Percentiles rank a stretch among this genome's conserved stretches.
Conservation (phyloP, 768 basidiomycete genomes). For the Ramaria sp. region DNA sequence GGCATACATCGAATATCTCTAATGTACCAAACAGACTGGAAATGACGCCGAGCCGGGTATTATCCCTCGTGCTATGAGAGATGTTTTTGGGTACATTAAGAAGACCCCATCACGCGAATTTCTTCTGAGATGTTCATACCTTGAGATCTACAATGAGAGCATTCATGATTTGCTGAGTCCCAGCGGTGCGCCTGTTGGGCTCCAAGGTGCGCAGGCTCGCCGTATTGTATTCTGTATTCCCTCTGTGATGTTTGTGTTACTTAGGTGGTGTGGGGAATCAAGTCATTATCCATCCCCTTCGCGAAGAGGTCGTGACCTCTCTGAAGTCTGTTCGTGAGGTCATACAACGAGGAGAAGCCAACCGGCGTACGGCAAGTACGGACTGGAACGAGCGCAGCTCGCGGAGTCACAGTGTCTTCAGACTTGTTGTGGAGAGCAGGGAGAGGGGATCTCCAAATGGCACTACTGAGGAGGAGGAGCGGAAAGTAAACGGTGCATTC, state of each 20-base stretch:
- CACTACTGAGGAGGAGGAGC: slow-evolving; percentile 31
- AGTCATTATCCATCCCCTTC: slow-evolving; percentile 61
- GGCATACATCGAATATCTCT: neutral
- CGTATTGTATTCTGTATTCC: slow-evolving; percentile 22
- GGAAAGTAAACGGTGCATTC: slow-evolving; percentile 26
- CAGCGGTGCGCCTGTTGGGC: slow-evolving; percentile 4
- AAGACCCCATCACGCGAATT: slow-evolving; percentile 75
- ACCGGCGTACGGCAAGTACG: slow-evolving; percentile 87
- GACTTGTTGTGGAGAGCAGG: slow-evolving; percentile 84
- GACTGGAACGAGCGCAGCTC: slow-evolving; percentile 98
- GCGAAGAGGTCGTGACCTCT: slow-evolving; percentile 91
- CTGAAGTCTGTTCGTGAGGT: slow-evolving; percentile 80
- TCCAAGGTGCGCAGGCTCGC: slow-evolving; percentile 33
- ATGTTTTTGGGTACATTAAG: slow-evolving; percentile 80
- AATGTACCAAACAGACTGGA: slow-evolving; percentile 39
- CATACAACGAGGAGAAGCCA: slow-evolving; percentile 74
- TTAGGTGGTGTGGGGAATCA: slow-evolving; percentile 54
- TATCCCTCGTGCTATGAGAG: slow-evolving; percentile 86
- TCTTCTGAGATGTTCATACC: slow-evolving; percentile 89
- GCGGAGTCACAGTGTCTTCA: slow-evolving; percentile 88
- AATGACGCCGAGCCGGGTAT: slow-evolving; percentile 83
- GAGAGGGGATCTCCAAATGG: slow-evolving; percentile 35
- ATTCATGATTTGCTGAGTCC: slow-evolving; percentile 65
- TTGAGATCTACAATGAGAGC: slow-evolving; percentile 95
- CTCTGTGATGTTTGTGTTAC: slow-evolving; percentile 36